Evolutionary conservation across 345 rosid species (phyloP), one percentile per base, ranked within the genome.

Genomic region (Brassica rapa): DNA sequence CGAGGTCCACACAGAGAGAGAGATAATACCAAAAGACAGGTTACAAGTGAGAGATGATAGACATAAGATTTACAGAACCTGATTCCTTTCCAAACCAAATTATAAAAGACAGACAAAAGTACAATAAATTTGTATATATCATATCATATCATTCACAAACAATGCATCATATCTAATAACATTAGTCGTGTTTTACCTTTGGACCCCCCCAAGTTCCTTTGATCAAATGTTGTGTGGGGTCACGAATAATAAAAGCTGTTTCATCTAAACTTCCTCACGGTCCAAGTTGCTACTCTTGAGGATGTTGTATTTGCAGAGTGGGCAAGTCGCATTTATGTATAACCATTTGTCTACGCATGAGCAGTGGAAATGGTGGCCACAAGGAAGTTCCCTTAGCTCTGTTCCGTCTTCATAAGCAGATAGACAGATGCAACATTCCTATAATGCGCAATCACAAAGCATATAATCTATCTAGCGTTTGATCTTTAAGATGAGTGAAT

Each of bases 261-360:
- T 53, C 24, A 16, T 16, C 56, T 51, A 53, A 1, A 53, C 60
- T 53, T 53, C 24, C 60, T 53, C 60, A 16, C 4, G 60, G 19
- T 53, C 60, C 60, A 53, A 16, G 10, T 16, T 53, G 24, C 60
- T 53, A 53, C 60, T 53, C 60, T 53, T 51, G 56, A 51, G 56
- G 56, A 51, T 51, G 8, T 51, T 53, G 60, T 53, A 7, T 53
- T 53, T 53, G 60, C 60, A 53, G 24, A 53, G 60, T 53, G 60
- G 60, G 60, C 60, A 53, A 16, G 60, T 53, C 60, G 60, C 60
- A 23, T 53, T 53, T 53, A 53, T 53, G 60, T 53, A 53, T 53
- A 53, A 53, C 60, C 60, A 53, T 3, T 53, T 53, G 60, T 53
- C 60, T 2, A 51, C 56, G 56, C 56, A 51, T 4, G 56, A n/a